Conservation (phyloP, 2,329 filamentous ascomycete species). For the Aspergillus pseudoglaucus region DNA sequence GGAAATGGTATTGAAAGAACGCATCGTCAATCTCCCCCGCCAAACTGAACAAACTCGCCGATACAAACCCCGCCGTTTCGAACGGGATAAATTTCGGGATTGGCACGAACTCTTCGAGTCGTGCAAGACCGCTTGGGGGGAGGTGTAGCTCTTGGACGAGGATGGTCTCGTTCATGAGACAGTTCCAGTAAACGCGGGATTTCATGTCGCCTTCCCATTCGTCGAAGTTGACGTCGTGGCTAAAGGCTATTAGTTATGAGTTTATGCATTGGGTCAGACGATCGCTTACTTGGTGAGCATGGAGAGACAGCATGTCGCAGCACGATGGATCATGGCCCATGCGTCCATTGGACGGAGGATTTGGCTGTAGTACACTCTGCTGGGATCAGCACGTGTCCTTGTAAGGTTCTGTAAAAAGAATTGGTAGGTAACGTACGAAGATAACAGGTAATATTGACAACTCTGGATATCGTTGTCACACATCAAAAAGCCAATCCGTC, state of each 20-base stretch:
- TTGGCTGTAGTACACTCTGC: constrained; percentile 45
- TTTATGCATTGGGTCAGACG: neutral
- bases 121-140: constrained; percentile 45
- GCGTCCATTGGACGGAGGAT: constrained; percentile 49
- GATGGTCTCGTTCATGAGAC: constrained; percentile 51
- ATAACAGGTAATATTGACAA: constrained; percentile 49
- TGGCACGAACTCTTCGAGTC: constrained; percentile 48
- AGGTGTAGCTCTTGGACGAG: constrained; percentile 50
- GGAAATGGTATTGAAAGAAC: constrained; percentile 53
- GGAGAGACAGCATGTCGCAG: constrained; percentile 45
- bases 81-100: constrained; percentile 49
- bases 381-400: constrained; percentile 7
- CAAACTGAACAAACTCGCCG: constrained; percentile 19
- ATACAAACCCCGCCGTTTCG: constrained; percentile 29
- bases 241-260: constrained; percentile 12
- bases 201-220: constrained; percentile 53
- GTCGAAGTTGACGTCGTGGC: constrained; percentile 39
- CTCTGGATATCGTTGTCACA: constrained; percentile 45
- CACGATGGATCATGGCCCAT: constrained; percentile 49
- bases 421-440: constrained; percentile 28
- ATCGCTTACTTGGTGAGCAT: constrained; percentile 39
- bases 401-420: neutral
- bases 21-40: constrained; percentile 44
- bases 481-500: constrained; percentile 47
- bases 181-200: constrained; percentile 50